Conservation (phyloP, 371 early-diverging fungal species). For the Globomyces sp. region DNA sequence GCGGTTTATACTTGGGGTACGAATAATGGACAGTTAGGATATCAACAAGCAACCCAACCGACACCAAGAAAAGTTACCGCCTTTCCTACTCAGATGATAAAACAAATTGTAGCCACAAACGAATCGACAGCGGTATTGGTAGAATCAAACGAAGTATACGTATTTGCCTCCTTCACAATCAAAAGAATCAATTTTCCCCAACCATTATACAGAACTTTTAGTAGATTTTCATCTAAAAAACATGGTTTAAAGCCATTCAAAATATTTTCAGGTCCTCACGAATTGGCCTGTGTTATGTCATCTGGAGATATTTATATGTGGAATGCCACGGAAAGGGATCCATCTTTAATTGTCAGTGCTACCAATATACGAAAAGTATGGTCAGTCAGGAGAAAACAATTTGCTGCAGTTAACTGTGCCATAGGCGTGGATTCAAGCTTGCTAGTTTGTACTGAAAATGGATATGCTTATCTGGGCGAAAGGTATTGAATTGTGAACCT, state of each 20-base stretch:
- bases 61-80: conserved; percentile 42
- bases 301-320: conserved; percentile 45
- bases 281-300: conserved; percentile 32
- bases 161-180: conserved; percentile 26
- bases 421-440: conserved; percentile 45
- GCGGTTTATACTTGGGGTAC: conserved; percentile 72
- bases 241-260: conserved; percentile 19
- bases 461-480: conserved; percentile 39
- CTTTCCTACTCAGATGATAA: conserved; percentile 30
- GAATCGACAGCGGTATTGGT: conserved; percentile 41
- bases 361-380: conserved; percentile 33
- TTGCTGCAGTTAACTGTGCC: conserved; percentile 35
- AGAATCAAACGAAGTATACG: conserved; percentile 32
- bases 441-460: conserved; percentile 35
- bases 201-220: conserved; percentile 17
- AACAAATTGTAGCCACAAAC: conserved; percentile 38
- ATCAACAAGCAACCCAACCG: conserved; percentile 30
- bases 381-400: conserved; percentile 23
- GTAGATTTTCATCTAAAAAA: conserved; percentile 11
- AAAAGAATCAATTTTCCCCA: conserved; percentile 26
- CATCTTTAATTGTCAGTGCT: conserved; percentile 22
- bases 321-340: conserved; percentile 17
- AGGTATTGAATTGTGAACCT: conserved; percentile 12
- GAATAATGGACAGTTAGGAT: conserved; percentile 75
- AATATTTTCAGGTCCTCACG: conserved; percentile 39